Evolutionary conservation across 371 early-diverging fungal species (phyloP).

Genomic region (Umbelopsis sp.): DNA sequence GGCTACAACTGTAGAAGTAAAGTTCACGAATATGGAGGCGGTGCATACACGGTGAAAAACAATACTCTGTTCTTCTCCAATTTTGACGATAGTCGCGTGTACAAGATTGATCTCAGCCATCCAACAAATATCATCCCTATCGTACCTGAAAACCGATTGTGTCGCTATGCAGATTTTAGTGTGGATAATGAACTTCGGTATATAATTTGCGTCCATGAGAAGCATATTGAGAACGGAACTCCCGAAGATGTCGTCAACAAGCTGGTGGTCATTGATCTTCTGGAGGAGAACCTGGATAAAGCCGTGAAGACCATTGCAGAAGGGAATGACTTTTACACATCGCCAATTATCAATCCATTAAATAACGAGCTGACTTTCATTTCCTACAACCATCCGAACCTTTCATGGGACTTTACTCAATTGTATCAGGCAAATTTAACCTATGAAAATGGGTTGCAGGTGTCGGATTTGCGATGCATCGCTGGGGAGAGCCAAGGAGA

Average conservation of each 20-base stretch:
- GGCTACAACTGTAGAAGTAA: slow-evolving; percentile 50
- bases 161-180: slow-evolving; percentile 66
- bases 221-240: slow-evolving; percentile 62
- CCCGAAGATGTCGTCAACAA: slow-evolving; percentile 64
- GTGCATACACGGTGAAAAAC: slow-evolving; percentile 58
- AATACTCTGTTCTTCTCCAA: slow-evolving; percentile 68
- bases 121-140: slow-evolving; percentile 40
- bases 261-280: slow-evolving; percentile 61
- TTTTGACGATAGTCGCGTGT: slow-evolving; percentile 58
- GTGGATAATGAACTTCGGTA: slow-evolving; percentile 57
- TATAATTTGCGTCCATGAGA: slow-evolving; percentile 67
- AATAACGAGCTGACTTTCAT: slow-evolving; percentile 56
- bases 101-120: slow-evolving; percentile 44
- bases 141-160: slow-evolving; percentile 43
- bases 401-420: slow-evolving; percentile 79
- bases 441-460: slow-evolving; percentile 22
- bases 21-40: slow-evolving; percentile 83
- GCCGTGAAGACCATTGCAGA: slow-evolving; percentile 54
- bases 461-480: slow-evolving; percentile 34
- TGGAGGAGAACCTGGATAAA: slow-evolving; percentile 22
- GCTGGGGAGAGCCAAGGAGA: slow-evolving; percentile 53
- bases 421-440: slow-evolving; percentile 48
- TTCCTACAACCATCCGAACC: slow-evolving; percentile 74
- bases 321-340: slow-evolving; percentile 70
- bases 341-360: slow-evolving; percentile 55